Evolutionary conservation across 352 stramenopile species (phyloP).

Genomic region (Globisporangium acanthophoron): DNA sequence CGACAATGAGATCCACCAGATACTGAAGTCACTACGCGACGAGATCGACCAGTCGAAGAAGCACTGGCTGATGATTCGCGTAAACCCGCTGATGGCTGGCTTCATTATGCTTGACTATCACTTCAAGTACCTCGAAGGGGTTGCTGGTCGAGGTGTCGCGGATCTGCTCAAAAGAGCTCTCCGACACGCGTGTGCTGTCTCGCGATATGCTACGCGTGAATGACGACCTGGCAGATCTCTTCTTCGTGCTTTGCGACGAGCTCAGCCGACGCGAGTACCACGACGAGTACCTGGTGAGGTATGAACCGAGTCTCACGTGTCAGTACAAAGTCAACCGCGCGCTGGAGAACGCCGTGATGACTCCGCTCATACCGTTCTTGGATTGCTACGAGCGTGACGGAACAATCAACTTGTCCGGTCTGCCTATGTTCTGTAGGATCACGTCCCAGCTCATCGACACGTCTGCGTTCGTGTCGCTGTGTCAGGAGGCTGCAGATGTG

Average conservation of each 20-base stretch:
- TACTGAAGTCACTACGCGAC: slow-evolving; percentile 1
- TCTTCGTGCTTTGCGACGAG: slow-evolving; percentile 22
- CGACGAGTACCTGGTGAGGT: slow-evolving; percentile 16
- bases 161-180: slow-evolving; percentile 18
- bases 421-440: slow-evolving; percentile 1
- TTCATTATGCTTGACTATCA: slow-evolving; percentile 20
- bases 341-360: slow-evolving; percentile 20
- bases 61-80: slow-evolving; percentile 7
- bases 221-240: slow-evolving; percentile 24
- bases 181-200: slow-evolving; percentile 24
- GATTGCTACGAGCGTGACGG: slow-evolving; percentile 25
- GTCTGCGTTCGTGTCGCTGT: slow-evolving; percentile 1
- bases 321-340: slow-evolving; percentile 17
- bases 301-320: slow-evolving; percentile 7
- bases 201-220: slow-evolving; percentile 26
- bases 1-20: slow-evolving; percentile 11
- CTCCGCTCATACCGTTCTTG: slow-evolving; percentile 22
- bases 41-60: slow-evolving; percentile 11
- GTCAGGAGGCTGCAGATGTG: slow-evolving; percentile 9
- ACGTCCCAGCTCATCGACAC: neutral
- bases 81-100: slow-evolving; percentile 24
- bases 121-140: slow-evolving; percentile 19
- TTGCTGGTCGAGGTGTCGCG: slow-evolving; percentile 15
- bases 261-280: slow-evolving; percentile 14
- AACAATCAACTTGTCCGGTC: slow-evolving; percentile 8